Evolutionary conservation across 148 eudicot genomes (phyloP).

Genomic region (Hydrangea macrophylla): DNA sequence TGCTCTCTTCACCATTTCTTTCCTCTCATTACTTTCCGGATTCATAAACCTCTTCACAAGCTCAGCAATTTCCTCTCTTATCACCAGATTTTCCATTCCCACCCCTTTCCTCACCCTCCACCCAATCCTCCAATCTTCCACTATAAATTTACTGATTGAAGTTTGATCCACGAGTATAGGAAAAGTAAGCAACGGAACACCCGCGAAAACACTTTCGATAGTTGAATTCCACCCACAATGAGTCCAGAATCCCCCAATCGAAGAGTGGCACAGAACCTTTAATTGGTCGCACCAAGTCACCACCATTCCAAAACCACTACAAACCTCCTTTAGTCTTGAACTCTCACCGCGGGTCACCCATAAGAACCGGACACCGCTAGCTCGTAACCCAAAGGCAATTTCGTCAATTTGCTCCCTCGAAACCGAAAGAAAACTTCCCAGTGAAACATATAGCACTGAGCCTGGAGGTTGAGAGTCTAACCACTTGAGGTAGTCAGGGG

Average conservation of each 20-base stretch:
- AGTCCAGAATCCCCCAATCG: background rate
- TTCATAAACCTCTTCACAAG: conserved; percentile 18
- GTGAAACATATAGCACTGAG: too few species aligned
- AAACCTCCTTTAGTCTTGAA: too few species aligned
- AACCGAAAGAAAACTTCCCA: too few species aligned
- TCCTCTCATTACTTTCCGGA: conserved; percentile 12
- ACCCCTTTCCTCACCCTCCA: conserved; percentile 10
- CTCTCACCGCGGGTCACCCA: too few species aligned
- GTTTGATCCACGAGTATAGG: conserved; percentile 17
- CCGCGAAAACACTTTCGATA: conserved; percentile 9
- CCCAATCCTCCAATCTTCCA: conserved; percentile 18
- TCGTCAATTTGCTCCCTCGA: too few species aligned
- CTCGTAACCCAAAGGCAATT: too few species aligned
- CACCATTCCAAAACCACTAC: too few species aligned
- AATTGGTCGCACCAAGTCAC: too few species aligned
- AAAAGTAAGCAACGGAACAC: conserved; percentile 13
- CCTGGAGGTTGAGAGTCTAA: too few species aligned
- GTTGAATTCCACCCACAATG: conserved; percentile 29
- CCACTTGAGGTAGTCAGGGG: too few species aligned
- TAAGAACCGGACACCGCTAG: too few species aligned
- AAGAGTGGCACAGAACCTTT: too few species aligned
- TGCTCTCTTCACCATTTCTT: conserved; percentile 4
- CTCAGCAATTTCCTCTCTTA: background rate
- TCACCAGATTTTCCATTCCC: background rate
- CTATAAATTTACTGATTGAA: conserved; percentile 15